phyloP scores from a whole-genome alignment of 345 rosid genomes.

The Mallotus nudiflorus region DNA sequence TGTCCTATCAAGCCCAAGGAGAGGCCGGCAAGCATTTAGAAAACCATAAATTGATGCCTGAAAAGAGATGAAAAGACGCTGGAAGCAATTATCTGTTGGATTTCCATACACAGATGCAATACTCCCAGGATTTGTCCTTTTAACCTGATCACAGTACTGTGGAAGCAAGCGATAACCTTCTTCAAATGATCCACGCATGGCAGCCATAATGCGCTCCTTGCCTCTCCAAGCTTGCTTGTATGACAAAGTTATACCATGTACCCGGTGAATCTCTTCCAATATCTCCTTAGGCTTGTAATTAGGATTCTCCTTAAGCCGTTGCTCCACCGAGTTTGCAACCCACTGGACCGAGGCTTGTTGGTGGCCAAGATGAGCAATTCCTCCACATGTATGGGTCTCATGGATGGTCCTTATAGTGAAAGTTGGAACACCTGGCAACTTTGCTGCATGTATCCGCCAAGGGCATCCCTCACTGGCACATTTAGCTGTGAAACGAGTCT shows the following conservation, averaged over 20 bases:
- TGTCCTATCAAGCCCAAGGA: constrained; percentile 89
- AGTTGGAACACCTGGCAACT: constrained; percentile 96
- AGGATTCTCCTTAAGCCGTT: constrained; percentile 86
- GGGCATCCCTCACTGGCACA: constrained; percentile 98
- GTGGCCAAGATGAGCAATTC: constrained; percentile 92
- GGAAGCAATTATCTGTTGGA: constrained; percentile 73
- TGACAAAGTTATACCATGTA: constrained; percentile 88
- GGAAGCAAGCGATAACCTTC: constrained; percentile 97
- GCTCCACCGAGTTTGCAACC: constrained; percentile 97
- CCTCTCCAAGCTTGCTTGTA: constrained; percentile 99
- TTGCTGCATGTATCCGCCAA: constrained; percentile 98
- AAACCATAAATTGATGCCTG: constrained; percentile 98
- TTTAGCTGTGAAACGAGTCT: constrained; percentile 95
- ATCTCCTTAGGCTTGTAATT: constrained; percentile 96
- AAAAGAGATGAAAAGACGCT: constrained; percentile 92
- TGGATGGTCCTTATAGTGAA: constrained; percentile 93
- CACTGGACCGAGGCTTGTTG: constrained; percentile 99
- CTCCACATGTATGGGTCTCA: constrained; percentile 86
- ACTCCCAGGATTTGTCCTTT: constrained; percentile 86
- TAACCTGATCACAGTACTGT: constrained; percentile 86
- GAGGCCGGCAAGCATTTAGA: constrained; percentile 91
- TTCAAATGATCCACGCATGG: constrained; percentile 98
- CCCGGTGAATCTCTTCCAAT: constrained; percentile 93
- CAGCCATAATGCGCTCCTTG: constrained; percentile 96
- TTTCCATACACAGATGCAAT: constrained; percentile 89